Evolutionary conservation across 1,284 basidiomycete species (phyloP), one percentile per base, ranked within the genome.

Genomic region (Ganoderma boninense): DNA sequence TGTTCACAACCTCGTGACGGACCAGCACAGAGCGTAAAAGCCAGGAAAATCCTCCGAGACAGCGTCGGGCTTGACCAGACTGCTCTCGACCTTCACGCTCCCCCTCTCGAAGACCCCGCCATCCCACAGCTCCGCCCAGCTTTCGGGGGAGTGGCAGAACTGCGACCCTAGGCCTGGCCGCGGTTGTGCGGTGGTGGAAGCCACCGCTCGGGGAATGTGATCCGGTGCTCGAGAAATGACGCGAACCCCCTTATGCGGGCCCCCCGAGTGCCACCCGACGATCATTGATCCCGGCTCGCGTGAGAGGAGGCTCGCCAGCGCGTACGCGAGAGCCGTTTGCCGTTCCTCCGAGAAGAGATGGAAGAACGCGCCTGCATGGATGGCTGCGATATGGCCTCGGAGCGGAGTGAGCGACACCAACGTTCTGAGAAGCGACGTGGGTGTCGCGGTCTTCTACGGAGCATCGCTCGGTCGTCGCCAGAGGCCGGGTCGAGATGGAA

Each of bases 321-420:
- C 79, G 16, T 75, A 75, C 6, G 83, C 86, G 18, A 86, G 78
- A 23, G 80, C 59, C n/a, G 76, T 65, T 74, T 87, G 85, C 14
- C 78, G 67, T 6, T 80, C 81, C 70, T 85, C 80, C 44, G 78
- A 71, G 76, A 87, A 87, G 18, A 87, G 79, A 72, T 87, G 86
- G 74, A 87, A 87, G 73, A 87, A 81, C 0, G 82, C 77, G 13
- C 83, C 83, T 4, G 83, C 80, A 71, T 85, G 82, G 57, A 87
- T 84, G 5, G 80, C 83, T 10, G 84, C 82, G 40, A 85, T 74
- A 69, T 82, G 80, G 8, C 84, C 83, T 56, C 81, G 82, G 8
- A 87, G 80, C 4, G 82, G 81, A n/a, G 77, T 85, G 35, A 87
- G 78, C 11, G 79, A 80, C 2, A 74, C 80, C 23, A 86, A 71